Evolutionary conservation across 345 rosid genomes (phyloP), one percentile per base, ranked within the genome.

Genomic region (Sonneratia alba): DNA sequence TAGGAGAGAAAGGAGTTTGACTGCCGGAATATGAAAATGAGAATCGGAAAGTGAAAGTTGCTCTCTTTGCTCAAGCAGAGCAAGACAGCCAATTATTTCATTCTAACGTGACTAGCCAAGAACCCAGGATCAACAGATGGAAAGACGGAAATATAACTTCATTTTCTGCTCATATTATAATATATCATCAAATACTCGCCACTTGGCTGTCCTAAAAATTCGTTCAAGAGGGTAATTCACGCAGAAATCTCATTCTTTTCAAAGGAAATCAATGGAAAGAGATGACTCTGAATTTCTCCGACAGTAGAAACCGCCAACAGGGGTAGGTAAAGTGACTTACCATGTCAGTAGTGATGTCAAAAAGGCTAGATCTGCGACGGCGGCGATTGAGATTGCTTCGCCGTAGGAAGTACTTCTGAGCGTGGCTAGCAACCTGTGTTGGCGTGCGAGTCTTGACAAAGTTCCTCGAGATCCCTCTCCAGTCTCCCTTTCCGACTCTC

Each of bases 361-460:
- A 93, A 56, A 94, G 92, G 77, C 96, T 93, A 66, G 97, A 89
- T 72, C 96, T 86, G 78, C 98, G 86, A 9, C 98, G 90, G 27
- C 98, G 96, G 67, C 97, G 96, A 63, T 91, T 91, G 75, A 88
- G 86, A 78, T 87, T 94, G 73, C 74, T 83, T 10, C 90, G 87
- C 36, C 97, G 89, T 70, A 91, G 91, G 57, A 89, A 94, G 74
- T 91, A 90, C 64, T 94, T 94, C 85, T 94, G 98, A 74, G 98
- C 98, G 45, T 94, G 98, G 71, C 98, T 94, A 6, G 98, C 98
- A 16, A 94, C 98, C 82, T 91, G 98, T 0, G 98, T 91, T 3
- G 98, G 95, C 1, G 96, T 94, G 51, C 98, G 82, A 59, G 84
- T 85, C 83, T 89, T 91, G 18, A 94, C 98, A 72, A 87, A 94